Base-by-base conservation (phyloP, 2,329 filamentous ascomycete species). In the Dendrostoma leiphaemia region DNA sequence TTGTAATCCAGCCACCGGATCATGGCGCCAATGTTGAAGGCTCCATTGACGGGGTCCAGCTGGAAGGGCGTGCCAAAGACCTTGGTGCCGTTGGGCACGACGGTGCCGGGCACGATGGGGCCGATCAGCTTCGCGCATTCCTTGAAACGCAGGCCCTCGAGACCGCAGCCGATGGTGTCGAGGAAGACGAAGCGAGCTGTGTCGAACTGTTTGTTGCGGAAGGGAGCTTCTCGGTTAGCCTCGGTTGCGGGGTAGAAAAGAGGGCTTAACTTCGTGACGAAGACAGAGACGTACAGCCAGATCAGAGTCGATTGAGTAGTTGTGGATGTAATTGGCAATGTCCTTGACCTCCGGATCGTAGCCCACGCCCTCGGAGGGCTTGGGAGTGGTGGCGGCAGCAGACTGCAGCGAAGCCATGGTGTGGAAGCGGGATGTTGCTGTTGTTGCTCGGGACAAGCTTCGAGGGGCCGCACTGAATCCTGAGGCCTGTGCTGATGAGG, bases 1-100 rank as follows among this genome's bases (percentile, higher is more conserved):
- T 99, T 99, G 84, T 97, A 99, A 79, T 99, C 94, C 67, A 99
- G 84, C 94, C 94, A 99, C 69, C 94, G 84, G 77, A 99, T 96
- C 88, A 96, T 96, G 67, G 94, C 89, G 65, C 94, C 94, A 65
- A 99, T 97, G 82, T 97, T 97, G 84, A 99, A 97, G 61, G 94
- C 94, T 60, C 88, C 94, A 66, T 93, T 93, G 70, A 97, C 86
- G 35, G 94, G 94, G 71, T 97, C 94, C 64, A 99, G 86, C 75
- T 95, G 88, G 78, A 93, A 97, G 63, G 89, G 85, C 29, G 94
- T 97, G 61, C 94, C 94, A 37, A 90, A 90, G 41, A 99, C 90
- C 69, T 86, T 90, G 65, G 91, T 88, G 62, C 94, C 94, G 69
- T 96, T 92, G 69, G 94, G 93, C 51, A 97, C 93, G 43, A 87